These are phyloP conservation scores for Auriscalpium orientale DNA, from an alignment of 768 basidiomycete species.

Conservation along the genomic window DNA sequence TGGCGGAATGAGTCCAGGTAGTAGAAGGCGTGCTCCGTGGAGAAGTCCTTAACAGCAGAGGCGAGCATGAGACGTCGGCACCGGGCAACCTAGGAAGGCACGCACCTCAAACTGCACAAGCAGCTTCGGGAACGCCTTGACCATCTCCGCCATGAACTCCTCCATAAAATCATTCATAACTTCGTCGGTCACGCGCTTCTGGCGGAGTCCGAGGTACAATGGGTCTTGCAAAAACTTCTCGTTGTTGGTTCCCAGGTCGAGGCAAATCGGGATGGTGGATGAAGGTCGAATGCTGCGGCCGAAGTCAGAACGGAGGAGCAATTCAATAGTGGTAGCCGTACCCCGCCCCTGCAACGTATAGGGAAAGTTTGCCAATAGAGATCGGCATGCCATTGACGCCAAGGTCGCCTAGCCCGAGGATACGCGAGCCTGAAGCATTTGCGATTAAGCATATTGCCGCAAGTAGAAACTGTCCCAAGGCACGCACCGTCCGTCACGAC, in stretches of 20 bases:
- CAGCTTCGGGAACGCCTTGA: slow-evolving; percentile 64
- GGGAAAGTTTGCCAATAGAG: slow-evolving; percentile 85
- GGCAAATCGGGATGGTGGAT: slow-evolving; percentile 74
- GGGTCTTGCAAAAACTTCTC: slow-evolving; percentile 75
- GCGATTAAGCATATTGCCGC: background rate
- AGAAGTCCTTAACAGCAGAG: slow-evolving; percentile 59
- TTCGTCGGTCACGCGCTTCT: slow-evolving; percentile 52
- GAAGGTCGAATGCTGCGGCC: slow-evolving; percentile 57
- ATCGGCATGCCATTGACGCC: slow-evolving; percentile 85
- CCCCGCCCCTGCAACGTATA: slow-evolving; percentile 90
- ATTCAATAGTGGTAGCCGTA: slow-evolving; percentile 24
- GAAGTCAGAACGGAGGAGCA: background rate
- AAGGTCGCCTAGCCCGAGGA: slow-evolving; percentile 81
- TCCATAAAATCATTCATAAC: slow-evolving; percentile 84
- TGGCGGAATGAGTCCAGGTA: slow-evolving; percentile 74
- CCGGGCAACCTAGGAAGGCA: background rate
- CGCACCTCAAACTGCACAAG: slow-evolving; percentile 79
- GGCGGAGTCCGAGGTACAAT: slow-evolving; percentile 80
- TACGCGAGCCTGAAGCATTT: slow-evolving; percentile 57
- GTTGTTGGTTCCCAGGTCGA: slow-evolving; percentile 89
- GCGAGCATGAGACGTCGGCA: background rate
- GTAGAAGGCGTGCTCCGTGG: slow-evolving; percentile 84
- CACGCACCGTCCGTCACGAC: slow-evolving; percentile 84
- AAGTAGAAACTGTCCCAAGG: background rate
- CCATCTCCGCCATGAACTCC: slow-evolving; percentile 85